Conservation (phyloP, 176 grass and related monocot genomes). For the Olyra latifolia region DNA sequence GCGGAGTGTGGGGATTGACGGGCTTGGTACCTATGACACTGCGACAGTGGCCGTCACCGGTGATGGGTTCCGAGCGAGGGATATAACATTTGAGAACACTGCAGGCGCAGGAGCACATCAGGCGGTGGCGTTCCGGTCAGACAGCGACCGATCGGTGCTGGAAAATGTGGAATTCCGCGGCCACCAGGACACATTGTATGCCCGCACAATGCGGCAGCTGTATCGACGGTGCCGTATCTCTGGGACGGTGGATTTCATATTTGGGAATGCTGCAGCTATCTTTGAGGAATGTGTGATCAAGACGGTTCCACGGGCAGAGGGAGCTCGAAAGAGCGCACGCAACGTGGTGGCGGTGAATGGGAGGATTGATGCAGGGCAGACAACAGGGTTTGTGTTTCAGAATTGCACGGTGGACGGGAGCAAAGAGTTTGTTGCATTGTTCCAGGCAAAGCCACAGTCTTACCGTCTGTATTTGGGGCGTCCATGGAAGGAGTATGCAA, state of each 20-base stretch:
- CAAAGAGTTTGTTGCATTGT: slow-evolving; percentile 50
- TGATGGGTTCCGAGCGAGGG: slow-evolving; percentile 64
- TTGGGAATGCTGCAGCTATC: slow-evolving; percentile 69
- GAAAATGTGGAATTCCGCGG: slow-evolving; percentile 74
- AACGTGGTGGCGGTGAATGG: slow-evolving; percentile 77
- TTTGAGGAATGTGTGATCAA: slow-evolving; percentile 71
- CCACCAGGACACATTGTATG: slow-evolving; percentile 83
- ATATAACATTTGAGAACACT: slow-evolving; percentile 74
- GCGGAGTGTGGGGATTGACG: slow-evolving; percentile 42
- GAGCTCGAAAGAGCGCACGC: slow-evolving; percentile 45
- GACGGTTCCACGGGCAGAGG: slow-evolving; percentile 59
- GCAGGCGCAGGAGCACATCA: slow-evolving; percentile 68
- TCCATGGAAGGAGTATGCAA: slow-evolving; percentile 88
- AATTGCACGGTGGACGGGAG: slow-evolving; percentile 61
- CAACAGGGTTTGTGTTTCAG: slow-evolving; percentile 74
- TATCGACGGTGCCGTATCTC: slow-evolving; percentile 60
- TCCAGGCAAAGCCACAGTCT: slow-evolving; percentile 41
- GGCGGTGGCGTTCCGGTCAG: slow-evolving; percentile 70
- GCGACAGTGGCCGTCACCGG: slow-evolving; percentile 50
- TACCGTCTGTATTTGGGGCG: slow-evolving; percentile 75
- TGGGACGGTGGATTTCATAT: slow-evolving; percentile 80
- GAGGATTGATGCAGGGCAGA: slow-evolving; percentile 74
- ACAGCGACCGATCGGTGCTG: slow-evolving; percentile 76
- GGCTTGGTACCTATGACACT: slow-evolving; percentile 57
- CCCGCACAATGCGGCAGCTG: slow-evolving; percentile 71